Evolutionary conservation across 78 protist genomes (phyloP), one percentile per base, ranked within the genome.

Genomic region (Polysphondylium violaceum): DNA sequence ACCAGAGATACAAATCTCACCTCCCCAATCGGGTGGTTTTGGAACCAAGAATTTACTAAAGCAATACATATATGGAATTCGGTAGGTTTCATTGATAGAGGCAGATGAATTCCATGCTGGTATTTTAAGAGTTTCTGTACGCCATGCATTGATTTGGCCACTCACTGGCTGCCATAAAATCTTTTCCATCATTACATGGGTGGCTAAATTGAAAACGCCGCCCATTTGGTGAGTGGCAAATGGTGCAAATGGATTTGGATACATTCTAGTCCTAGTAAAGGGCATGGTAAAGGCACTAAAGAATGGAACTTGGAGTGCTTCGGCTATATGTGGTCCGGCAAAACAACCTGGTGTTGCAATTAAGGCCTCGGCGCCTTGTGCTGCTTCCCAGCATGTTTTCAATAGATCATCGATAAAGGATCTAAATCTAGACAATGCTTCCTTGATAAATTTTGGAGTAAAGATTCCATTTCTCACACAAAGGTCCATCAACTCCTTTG

Each of bases 311-410:
- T 77, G 81, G n/a, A 90, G 29, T 33, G 76, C 83, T 38, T 90
- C 89, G 2, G 89, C 94, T 40, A 90, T 76, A 23, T 90, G 94
- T 9, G 89, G 92, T 0, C 94, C 94, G 5, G 88, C 94, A 60
- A 90, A 90, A 43, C 91, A 78, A 44, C 91, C 91, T 2, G 94
- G 94, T 29, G 87, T 90, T 35, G 77, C 77, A 41, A 90, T 90
- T n/a, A 90, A 31, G 3, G 72, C 88, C 23, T 90, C 83, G 8
- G 81, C 55, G 14, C 40, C 59, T 56, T 90, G 67, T 12, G 44
- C 44, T 4, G 86, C 94, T 27, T 67, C 68, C 88, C 89, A 78
- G 58, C 94, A 90, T 40, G 87, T 79, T 0, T 31, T 44, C 3
- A 77, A 43, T 12, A 90, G 81, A 17, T 90, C 88, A 40, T 90